Conservation (phyloP, 805 yeast genomes). For the Wickerhamiella parazyma region DNA sequence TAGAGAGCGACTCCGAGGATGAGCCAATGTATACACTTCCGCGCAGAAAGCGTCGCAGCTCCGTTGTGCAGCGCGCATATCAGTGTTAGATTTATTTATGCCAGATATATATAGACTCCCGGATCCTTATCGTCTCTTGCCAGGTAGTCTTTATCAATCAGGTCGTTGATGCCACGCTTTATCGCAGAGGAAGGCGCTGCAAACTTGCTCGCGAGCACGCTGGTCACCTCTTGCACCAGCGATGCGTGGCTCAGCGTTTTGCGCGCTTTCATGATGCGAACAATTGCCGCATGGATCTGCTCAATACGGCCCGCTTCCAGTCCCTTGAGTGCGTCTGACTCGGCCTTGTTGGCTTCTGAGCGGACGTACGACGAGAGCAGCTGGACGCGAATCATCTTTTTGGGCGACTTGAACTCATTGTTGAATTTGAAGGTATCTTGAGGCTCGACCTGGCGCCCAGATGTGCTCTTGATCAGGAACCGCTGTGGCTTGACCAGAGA, state of each 20-base stretch:
- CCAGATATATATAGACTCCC: conserved; percentile 13
- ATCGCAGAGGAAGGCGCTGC: conserved; percentile 72
- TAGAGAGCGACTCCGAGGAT: background rate
- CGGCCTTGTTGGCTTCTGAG: conserved; percentile 41
- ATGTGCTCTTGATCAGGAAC: conserved; percentile 56
- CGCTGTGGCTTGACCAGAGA: conserved; percentile 73
- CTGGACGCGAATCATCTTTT: conserved; percentile 54
- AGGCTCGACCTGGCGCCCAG: conserved; percentile 5
- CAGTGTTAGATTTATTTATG: conserved; percentile 8
- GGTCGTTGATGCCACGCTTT: conserved; percentile 70
- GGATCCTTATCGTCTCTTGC: conserved; percentile 45
- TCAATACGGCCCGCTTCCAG: conserved; percentile 71
- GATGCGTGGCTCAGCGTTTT: conserved; percentile 62
- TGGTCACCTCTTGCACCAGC: conserved; percentile 72
- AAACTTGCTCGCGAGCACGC: conserved; percentile 68
- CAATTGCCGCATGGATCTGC: conserved; percentile 82
- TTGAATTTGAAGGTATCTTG: conserved; percentile 55
- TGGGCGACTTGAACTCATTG: conserved; percentile 33
- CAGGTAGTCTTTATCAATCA: conserved; percentile 75
- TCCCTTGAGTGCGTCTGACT: conserved; percentile 59
- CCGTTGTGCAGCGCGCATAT: background rate
- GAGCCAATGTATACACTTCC: background rate
- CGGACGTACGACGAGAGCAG: conserved; percentile 55
- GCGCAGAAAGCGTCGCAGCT: background rate
- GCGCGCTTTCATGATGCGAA: conserved; percentile 90